Evolutionary conservation across 108 stramenopile genomes (phyloP).

Genomic region (Nannochloropsis oceanica): DNA sequence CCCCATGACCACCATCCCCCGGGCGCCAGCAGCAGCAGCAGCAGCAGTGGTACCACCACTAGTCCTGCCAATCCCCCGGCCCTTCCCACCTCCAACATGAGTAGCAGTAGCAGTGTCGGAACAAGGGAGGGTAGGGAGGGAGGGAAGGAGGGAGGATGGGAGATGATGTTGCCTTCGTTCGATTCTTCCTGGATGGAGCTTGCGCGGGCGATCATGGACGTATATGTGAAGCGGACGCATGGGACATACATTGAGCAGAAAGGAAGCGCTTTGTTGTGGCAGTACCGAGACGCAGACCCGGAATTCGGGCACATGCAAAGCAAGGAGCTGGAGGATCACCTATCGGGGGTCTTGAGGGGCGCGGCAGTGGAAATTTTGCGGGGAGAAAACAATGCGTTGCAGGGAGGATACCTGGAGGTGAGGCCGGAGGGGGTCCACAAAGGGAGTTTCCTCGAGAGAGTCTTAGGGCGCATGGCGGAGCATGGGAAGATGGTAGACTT

Average conservation of each 20-base stretch:
- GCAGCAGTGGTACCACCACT: not conserved
- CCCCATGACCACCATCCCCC: not conserved
- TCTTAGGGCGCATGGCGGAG: constrained; percentile 18
- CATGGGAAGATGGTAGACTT: constrained; percentile 28
- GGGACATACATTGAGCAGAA: constrained; percentile 53
- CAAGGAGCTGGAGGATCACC: constrained; percentile 94
- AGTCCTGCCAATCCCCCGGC: too few species aligned
- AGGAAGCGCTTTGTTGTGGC: constrained; percentile 48
- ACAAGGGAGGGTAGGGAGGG: not conserved
- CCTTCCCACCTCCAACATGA: too few species aligned
- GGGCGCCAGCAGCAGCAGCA: not conserved
- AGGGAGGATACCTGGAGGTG: constrained; percentile 49
- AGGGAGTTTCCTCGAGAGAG: constrained; percentile 34
- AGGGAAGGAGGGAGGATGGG: constrained; percentile 1
- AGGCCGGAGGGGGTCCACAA: constrained; percentile 50
- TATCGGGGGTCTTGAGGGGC: constrained; percentile 64
- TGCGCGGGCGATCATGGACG: constrained; percentile 41
- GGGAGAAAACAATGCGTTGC: constrained; percentile 37
- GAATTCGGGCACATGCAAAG: constrained; percentile 52
- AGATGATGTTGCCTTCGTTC: constrained; percentile 2
- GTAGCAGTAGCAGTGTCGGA: too few species aligned
- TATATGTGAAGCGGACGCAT: constrained; percentile 47
- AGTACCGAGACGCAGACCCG: constrained; percentile 52
- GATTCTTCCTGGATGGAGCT: constrained; percentile 40
- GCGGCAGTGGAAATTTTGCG: constrained; percentile 79